Base-by-base conservation (phyloP, 192 early-diverging fungal species). In the Coemansia furcata region DNA sequence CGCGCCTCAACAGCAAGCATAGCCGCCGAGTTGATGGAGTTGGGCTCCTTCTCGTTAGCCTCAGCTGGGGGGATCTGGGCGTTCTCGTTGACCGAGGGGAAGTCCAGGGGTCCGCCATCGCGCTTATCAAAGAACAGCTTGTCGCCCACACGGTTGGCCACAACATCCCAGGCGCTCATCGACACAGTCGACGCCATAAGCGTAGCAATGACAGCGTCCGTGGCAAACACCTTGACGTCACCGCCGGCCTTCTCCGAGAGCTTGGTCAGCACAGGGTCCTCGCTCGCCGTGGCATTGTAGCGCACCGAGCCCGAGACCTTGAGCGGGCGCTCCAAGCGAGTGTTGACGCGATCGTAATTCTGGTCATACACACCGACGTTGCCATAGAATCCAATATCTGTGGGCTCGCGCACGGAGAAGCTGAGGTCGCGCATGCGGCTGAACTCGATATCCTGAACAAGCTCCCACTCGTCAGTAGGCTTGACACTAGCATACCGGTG, bases 361-460 rank as follows among this genome's bases (percentile, higher is more conserved):
- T 92, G 92, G 76, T 95, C 93, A 73, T 92, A 94, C 62, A 84
- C 77, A 44, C 88, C 85, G 32, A 90, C 78, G 26, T 78, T 77
- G 46, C 97, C 96, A 72, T 94, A 87, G 29, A 87, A 87, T 50
- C 88, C 94, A 86, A 95, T 71, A 70, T 94, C 95, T 42, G 86
- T 84, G n/a, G 89, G 85, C n/a, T 89, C 87, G 12, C 88, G 86
- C 23, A 91, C 87, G 50, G 87, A 86, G 66, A 89, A 96, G 76
- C 86, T 90, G 47, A 96, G 87, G 71, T 93, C 92, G 63, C 82
- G 82, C 82, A 99, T 81, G 23, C 95, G 89, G 60, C 74, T 87
- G 69, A 99, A 97, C 74, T 98, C 95, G 66, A 96, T 91, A 76
- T 98, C 97, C 72, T 97, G 95, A 66, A 94, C 84, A 30, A 97